Evolutionary conservation across 805 yeast species (phyloP), one percentile per base, ranked within the genome.

Genomic region (Pichia cephalocereana): DNA sequence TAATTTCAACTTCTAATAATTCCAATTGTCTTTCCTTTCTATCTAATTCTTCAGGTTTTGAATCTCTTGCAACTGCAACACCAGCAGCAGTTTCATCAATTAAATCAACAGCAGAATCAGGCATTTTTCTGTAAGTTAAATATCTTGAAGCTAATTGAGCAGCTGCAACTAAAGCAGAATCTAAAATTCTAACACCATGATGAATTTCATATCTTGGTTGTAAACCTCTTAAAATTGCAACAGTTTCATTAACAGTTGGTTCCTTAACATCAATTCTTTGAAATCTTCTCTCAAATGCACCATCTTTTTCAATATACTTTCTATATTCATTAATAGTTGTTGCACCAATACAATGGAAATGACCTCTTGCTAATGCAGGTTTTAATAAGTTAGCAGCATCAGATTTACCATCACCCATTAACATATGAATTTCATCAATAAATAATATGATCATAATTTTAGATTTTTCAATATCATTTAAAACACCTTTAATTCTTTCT

Each of bases 341-440:
- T 28, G 99, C 99, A 71, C 99, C 99, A 63, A 90, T 90, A 68
- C 97, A 95, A 68, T 93, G 97, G 62, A 93, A 79, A 46, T 85
- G 77, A 58, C 99, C 98, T 70, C 99, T 82, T 2, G 99, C 97
- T 54, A 93, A 78, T 76, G 95, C 95, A 38, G 99, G 99, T 70
- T 93, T 93, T 66, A 93, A 79, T 60, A 93, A 77, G 68, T 93
- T 93, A 39, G 99, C 99, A 40, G 96, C 96, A 66, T 93, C 99
- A 53, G 86, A 81, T 70, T 90, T 93, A 64, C 99, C 99, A 64
- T 93, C 96, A 59, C 99, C 99, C 99, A 93, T 93, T 57, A 93
- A 79, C 97, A 93, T 93, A 70, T 93, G 99, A 64, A 93, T 93
- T 70, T 93, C 99, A 70, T 93, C 99, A 59, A 93, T 86, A 71